A percentile compares a stretch with the other conserved stretches of the same genome.
Evolutionary conservation across 2,329 filamentous ascomycete genomes (phyloP).

Genomic region (Colletotrichum spinosum): DNA sequence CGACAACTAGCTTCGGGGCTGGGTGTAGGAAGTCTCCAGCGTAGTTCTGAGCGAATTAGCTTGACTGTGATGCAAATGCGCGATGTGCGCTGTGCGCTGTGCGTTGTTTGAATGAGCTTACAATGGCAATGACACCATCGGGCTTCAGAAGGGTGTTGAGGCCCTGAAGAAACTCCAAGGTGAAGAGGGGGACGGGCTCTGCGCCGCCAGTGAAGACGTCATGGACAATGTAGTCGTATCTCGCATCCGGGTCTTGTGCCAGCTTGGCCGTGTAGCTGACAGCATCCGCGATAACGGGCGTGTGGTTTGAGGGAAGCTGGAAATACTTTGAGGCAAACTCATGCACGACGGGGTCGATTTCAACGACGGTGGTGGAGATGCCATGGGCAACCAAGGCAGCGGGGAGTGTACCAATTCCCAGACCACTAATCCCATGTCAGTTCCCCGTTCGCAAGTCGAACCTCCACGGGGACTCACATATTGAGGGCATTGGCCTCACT

Average conservation of each 20-base stretch:
- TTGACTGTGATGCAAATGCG: constrained; percentile 34
- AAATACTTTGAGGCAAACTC: constrained; percentile 88
- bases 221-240: constrained; percentile 94
- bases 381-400: constrained; percentile 86
- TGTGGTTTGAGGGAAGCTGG: constrained; percentile 80
- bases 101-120: constrained; percentile 55
- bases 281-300: constrained; percentile 84
- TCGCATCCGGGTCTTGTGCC: constrained; percentile 54
- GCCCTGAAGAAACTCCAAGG: constrained; percentile 81
- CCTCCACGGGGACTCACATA: constrained; percentile 70
- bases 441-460: constrained; percentile 36
- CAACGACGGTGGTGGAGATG: constrained; percentile 92
- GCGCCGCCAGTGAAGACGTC: constrained; percentile 98
- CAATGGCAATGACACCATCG: constrained; percentile 88
- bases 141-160: constrained; percentile 78
- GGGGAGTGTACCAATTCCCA: constrained; percentile 94
- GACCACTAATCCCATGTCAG: constrained; percentile 68
- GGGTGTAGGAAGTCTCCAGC: constrained; percentile 87
- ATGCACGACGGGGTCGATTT: constrained; percentile 92
- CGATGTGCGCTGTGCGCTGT: background rate
- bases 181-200: constrained; percentile 91
- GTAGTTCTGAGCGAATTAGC: constrained; percentile 76
- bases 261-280: constrained; percentile 71
- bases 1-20: constrained; percentile 80
- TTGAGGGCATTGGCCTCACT: constrained; percentile 83